phyloP scores from a whole-genome alignment of 1,284 basidiomycete genomes.

The Cryptococcus jaspeensis region DNA sequence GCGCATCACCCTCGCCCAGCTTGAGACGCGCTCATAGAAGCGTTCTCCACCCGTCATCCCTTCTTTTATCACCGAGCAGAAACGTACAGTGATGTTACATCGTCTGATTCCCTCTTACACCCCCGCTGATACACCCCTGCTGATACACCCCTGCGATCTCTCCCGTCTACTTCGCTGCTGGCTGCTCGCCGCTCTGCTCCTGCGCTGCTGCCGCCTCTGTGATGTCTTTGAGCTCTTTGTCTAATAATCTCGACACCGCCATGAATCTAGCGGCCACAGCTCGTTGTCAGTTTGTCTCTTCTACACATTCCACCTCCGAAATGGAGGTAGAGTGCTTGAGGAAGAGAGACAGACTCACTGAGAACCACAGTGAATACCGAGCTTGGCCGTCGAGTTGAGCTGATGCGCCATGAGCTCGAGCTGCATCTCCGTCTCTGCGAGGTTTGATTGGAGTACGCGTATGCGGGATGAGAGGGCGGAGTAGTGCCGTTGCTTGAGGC shows the following conservation, averaged over 20 bases:
- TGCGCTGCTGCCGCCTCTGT: not conserved
- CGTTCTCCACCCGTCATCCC: no score
- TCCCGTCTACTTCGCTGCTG: no score
- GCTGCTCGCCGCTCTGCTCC: no score
- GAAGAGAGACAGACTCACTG: constrained; percentile 40
- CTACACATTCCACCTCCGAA: not conserved
- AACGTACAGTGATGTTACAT: no score
- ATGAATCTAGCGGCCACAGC: constrained; percentile 40
- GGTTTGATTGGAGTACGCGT: constrained; percentile 35
- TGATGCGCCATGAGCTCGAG: constrained; percentile 39
- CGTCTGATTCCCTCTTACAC: no score
- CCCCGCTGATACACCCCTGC: no score
- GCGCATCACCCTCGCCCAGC: no score
- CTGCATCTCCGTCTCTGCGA: constrained; percentile 42
- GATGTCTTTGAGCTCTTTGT: constrained; percentile 37
- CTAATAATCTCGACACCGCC: constrained; percentile 47
- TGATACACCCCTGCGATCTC: no score
- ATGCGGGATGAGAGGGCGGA: constrained; percentile 43
- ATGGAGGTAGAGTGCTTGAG: not conserved
- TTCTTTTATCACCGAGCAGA: no score
- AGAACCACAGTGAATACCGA: constrained; percentile 44
- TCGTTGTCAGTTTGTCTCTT: no score
- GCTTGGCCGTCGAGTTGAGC: constrained; percentile 38
- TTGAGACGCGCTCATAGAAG: no score
- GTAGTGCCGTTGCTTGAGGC: constrained; percentile 47